Conservation (phyloP, 805 yeast genomes). For the Kodamaea laetipori region DNA sequence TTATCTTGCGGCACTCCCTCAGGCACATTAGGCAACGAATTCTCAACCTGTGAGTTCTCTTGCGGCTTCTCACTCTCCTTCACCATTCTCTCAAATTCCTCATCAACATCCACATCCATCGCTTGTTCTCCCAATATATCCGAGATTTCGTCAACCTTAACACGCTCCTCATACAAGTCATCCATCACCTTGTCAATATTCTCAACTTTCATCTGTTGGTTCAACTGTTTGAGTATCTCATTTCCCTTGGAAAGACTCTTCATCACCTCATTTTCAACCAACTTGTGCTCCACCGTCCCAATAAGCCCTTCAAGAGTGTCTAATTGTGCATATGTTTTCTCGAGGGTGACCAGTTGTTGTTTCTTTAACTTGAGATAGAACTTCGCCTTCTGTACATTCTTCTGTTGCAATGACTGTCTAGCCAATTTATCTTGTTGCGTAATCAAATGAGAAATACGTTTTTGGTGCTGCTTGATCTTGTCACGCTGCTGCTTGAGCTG, state of each 20-base stretch:
- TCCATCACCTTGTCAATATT: conserved; percentile 83
- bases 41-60: too few relatives aligned
- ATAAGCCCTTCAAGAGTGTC: conserved; percentile 78
- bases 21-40: conserved; percentile 22
- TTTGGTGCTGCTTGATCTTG: conserved; percentile 71
- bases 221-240: conserved; percentile 69
- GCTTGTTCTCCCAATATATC: conserved; percentile 51
- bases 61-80: conserved; percentile 44
- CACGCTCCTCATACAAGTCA: conserved; percentile 77
- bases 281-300: conserved; percentile 81
- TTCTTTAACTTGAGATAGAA: conserved; percentile 74
- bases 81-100: conserved; percentile 57
- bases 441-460: conserved; percentile 57
- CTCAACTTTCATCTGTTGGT: conserved; percentile 74
- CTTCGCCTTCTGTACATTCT: conserved; percentile 62
- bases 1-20: conserved; percentile 27
- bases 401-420: conserved; percentile 50
- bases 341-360: conserved; percentile 74
- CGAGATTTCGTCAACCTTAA: conserved; percentile 75
- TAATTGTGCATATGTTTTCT: conserved; percentile 74
- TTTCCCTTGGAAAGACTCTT: conserved; percentile 83
- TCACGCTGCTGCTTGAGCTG: conserved; percentile 90
- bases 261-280: conserved; percentile 82
- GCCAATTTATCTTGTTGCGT: conserved; percentile 65
- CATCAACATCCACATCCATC: conserved; percentile 65